phyloP scores from a whole-genome alignment of 129 eudicot species.

The sunflower (Helianthus annuus) region DNA sequence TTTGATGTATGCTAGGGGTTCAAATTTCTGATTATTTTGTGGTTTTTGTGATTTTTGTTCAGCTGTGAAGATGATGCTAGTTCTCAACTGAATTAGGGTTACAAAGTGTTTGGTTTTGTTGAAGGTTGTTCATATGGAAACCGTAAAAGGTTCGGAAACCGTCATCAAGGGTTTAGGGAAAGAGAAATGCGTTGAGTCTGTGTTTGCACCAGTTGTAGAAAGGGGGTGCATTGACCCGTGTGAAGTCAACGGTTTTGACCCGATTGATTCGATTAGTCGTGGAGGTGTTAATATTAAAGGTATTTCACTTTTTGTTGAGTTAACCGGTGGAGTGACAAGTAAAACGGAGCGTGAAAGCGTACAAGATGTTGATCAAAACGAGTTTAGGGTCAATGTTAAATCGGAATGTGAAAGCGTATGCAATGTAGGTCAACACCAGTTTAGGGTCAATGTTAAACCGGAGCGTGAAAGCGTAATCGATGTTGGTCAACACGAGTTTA shows the following conservation, averaged over 20 bases:
- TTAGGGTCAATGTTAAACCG: slow-evolving; percentile 15
- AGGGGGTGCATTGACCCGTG: slow-evolving; percentile 21
- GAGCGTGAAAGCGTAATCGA: slow-evolving; percentile 25
- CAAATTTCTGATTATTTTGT: neutral
- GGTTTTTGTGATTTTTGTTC: slow-evolving; percentile 23
- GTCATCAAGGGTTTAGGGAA: slow-evolving; percentile 42
- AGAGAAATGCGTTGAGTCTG: slow-evolving; percentile 29
- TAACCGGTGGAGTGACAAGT: slow-evolving; percentile 31
- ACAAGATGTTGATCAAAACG: neutral
- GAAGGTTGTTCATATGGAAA: slow-evolving; percentile 53
- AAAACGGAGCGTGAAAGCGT: neutral
- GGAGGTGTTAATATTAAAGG: slow-evolving; percentile 43
- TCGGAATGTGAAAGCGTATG: slow-evolving; percentile 22
- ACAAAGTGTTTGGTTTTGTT: slow-evolving; percentile 38
- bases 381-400: slow-evolving; percentile 12
- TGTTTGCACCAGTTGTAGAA: slow-evolving; percentile 16
- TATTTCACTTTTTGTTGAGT: slow-evolving; percentile 59
- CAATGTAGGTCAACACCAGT: slow-evolving; percentile 22
- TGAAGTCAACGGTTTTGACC: slow-evolving; percentile 15
- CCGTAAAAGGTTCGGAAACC: slow-evolving; percentile 39
- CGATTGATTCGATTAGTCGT: slow-evolving; percentile 28
- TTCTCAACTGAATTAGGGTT: slow-evolving; percentile 31
- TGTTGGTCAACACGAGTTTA: slow-evolving; percentile 24
- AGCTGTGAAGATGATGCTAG: slow-evolving; percentile 37
- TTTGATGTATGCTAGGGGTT: slow-evolving; percentile 6